Evolutionary conservation across 345 rosid genomes (phyloP).

Genomic region (Boechera divaricarpa): DNA sequence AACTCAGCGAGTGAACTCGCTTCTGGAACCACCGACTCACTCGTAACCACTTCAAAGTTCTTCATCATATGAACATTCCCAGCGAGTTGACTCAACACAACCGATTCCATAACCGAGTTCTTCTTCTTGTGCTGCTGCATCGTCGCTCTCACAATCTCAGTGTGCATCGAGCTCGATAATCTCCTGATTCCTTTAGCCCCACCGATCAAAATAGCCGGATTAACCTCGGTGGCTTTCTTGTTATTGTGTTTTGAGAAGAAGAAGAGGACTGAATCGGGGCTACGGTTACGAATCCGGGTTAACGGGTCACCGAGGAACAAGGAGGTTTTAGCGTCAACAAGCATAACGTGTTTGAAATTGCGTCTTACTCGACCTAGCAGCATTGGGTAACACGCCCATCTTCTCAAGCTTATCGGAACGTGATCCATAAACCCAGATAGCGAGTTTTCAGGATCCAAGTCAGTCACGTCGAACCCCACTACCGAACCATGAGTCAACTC

Average conservation of each 20-base stretch:
- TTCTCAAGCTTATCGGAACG: constrained; percentile 66
- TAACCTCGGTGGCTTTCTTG: constrained; percentile 53
- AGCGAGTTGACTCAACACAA: constrained; percentile 71
- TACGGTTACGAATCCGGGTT: constrained; percentile 57
- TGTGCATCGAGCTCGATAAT: constrained; percentile 66
- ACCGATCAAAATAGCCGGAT: constrained; percentile 70
- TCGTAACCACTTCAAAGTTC: constrained; percentile 53
- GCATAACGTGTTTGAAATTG: constrained; percentile 74
- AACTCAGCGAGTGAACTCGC: constrained; percentile 55
- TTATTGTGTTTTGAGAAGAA: constrained; percentile 50
- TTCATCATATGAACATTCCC: constrained; percentile 54
- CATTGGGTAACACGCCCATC: constrained; percentile 97
- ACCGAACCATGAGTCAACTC: constrained; percentile 81
- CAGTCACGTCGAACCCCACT: constrained; percentile 72
- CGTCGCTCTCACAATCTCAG: constrained; percentile 69
- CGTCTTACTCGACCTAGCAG: constrained; percentile 80
- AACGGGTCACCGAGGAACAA: constrained; percentile 77
- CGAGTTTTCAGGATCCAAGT: constrained; percentile 91
- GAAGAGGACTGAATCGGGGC: constrained; percentile 68
- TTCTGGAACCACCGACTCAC: constrained; percentile 55
- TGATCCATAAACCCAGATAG: constrained; percentile 77
- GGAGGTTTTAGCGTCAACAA: constrained; percentile 60
- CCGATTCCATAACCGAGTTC: constrained; percentile 58
- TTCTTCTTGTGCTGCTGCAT: constrained; percentile 67
- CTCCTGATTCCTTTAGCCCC: constrained; percentile 78